phyloP scores from a whole-genome alignment of 495 filamentous ascomycete species.

The Durotheca rogersii region DNA sequence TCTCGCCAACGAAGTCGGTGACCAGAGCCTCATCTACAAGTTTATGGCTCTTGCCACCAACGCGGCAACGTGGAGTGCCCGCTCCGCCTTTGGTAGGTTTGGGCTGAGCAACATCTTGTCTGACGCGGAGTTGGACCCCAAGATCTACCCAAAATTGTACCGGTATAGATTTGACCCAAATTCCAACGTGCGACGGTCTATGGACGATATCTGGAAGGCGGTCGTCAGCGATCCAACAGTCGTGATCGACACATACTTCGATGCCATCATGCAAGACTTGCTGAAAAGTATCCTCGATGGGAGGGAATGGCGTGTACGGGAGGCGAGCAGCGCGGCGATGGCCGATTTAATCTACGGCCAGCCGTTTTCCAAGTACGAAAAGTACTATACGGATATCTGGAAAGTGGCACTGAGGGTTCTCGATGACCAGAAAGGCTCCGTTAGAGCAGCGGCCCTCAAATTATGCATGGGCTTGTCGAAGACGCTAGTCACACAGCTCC shows the following conservation, averaged over 20 bases:
- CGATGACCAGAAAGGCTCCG: conserved; percentile 93
- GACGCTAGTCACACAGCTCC: conserved; percentile 80
- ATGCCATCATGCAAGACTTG: conserved; percentile 81
- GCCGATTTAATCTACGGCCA: conserved; percentile 78
- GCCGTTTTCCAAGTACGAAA: conserved; percentile 73
- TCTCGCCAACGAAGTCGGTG: conserved; percentile 88
- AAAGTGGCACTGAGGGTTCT: conserved; percentile 76
- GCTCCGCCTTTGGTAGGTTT: conserved; percentile 91
- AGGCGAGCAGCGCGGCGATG: conserved; percentile 89
- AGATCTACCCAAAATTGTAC: conserved; percentile 91
- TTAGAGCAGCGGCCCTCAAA: conserved; percentile 74
- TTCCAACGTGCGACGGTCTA: conserved; percentile 83
- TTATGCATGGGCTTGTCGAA: conserved; percentile 81
- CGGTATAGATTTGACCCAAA: conserved; percentile 95
- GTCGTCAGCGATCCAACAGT: conserved; percentile 78
- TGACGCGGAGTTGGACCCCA: conserved; percentile 84
- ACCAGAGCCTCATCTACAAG: conserved; percentile 90
- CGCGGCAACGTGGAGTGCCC: conserved; percentile 91
- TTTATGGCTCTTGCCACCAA: conserved; percentile 96
- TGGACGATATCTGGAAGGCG: conserved; percentile 96
- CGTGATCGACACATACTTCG: conserved; percentile 74
- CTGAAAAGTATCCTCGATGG: conserved; percentile 76
- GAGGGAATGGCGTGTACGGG: conserved; percentile 87
- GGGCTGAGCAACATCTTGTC: conserved; percentile 89
- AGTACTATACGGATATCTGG: conserved; percentile 84